Percentiles rank a stretch among this genome's conserved stretches.
These are phyloP conservation scores for Aspergillus ellipticus DNA, from an alignment of 495 filamentous ascomycete species.

Conservation along the genomic window DNA sequence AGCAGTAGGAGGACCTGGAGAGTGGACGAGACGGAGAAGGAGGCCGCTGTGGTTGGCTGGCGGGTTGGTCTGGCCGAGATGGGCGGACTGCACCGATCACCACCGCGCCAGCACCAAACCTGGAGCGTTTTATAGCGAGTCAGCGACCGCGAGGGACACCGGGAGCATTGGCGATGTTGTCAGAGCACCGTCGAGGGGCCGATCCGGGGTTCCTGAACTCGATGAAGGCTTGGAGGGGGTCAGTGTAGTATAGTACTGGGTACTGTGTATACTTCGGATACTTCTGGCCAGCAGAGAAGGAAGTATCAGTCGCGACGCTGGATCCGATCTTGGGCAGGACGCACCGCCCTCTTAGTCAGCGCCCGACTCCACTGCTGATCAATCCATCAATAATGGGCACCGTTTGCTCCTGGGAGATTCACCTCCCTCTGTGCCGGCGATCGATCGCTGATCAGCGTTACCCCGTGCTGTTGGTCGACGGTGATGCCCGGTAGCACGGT, in stretches of 20 bases:
- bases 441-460: slow-evolving; percentile 4
- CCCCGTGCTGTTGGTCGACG: slow-evolving; percentile 1
- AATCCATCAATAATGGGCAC: background rate
- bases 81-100: background rate
- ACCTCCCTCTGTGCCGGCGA: background rate
- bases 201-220: background rate
- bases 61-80: slow-evolving; percentile 1
- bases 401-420: background rate
- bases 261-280: too few relatives aligned
- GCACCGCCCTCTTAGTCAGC: background rate
- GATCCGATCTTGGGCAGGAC: background rate
- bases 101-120: too few relatives aligned
- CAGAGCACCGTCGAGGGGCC: background rate
- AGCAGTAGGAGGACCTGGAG: slow-evolving; percentile 9
- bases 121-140: background rate
- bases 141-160: background rate
- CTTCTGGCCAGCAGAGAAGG: too few relatives aligned
- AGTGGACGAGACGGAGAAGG: slow-evolving; percentile 1
- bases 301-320: background rate
- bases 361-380: background rate
- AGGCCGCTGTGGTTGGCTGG: slow-evolving; percentile 2
- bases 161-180: background rate
- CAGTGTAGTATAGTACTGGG: background rate
- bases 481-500: background rate
- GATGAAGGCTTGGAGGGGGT: background rate